phyloP scores from a whole-genome alignment of 352 stramenopile species.

The Globisporangium canariense region DNA sequence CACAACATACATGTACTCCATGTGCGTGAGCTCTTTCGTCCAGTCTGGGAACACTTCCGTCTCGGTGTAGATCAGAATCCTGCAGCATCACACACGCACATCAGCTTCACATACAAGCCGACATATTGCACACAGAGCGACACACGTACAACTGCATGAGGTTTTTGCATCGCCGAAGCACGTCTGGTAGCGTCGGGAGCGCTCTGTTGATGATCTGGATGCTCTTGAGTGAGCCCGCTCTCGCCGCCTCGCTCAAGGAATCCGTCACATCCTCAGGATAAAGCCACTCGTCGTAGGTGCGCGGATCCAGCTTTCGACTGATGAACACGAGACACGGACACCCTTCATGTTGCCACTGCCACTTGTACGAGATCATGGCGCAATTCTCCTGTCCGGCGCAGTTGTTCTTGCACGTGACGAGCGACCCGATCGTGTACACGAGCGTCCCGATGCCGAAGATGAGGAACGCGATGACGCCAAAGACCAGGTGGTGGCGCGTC shows the following conservation, averaged over 20 bases:
- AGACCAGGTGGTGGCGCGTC: constrained; percentile 13
- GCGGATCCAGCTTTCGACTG: constrained; percentile 5
- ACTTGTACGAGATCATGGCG: constrained; percentile 19
- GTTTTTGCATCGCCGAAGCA: constrained; percentile 9
- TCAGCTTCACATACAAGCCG: background rate
- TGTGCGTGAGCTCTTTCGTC: constrained; percentile 10
- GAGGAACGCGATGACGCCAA: constrained; percentile 16
- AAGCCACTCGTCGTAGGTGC: constrained; percentile 18
- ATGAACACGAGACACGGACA: constrained; percentile 21
- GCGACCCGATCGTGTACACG: constrained; percentile 15
- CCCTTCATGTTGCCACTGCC: constrained; percentile 1
- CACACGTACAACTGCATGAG: constrained; percentile 21
- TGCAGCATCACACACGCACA: background rate
- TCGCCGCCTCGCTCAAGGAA: constrained; percentile 6
- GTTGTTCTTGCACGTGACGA: constrained; percentile 12
- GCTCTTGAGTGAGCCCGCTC: constrained; percentile 8
- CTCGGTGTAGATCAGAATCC: constrained; percentile 21
- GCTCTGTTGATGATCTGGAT: constrained; percentile 22
- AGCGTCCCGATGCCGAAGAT: constrained; percentile 10
- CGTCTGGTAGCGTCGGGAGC: constrained; percentile 15
- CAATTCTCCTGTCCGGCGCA: constrained; percentile 12
- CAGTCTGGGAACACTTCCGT: constrained; percentile 19
- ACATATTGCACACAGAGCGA: background rate
- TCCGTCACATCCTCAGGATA: constrained; percentile 16
- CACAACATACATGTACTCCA: constrained; percentile 17